Evolutionary conservation across 2,329 filamentous ascomycete genomes (phyloP).

Genomic region (Parastagonospora avenae): DNA sequence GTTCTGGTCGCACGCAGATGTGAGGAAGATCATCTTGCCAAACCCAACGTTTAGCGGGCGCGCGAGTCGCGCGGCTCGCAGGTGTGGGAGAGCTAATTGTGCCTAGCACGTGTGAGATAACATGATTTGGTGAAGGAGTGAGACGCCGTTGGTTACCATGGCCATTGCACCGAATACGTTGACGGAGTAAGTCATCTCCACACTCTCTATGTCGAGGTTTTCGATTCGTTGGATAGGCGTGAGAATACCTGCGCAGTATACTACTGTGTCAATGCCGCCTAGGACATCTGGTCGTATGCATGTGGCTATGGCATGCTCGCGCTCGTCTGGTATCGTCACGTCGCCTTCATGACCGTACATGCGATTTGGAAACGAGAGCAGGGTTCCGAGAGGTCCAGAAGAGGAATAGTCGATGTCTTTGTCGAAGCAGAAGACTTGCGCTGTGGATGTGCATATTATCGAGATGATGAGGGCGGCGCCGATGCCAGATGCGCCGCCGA

Average conservation of each 20-base stretch:
- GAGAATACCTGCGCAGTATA: constrained; percentile 31
- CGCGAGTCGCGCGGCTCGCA: constrained; percentile 16
- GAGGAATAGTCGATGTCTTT: constrained; percentile 14
- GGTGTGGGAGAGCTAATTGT: constrained; percentile 24
- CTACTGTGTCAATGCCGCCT: constrained; percentile 28
- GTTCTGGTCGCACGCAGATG: constrained; percentile 25
- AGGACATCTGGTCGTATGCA: constrained; percentile 14
- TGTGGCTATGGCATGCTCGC: constrained; percentile 13
- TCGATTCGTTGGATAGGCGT: constrained; percentile 27
- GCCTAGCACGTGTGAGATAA: constrained; percentile 8
- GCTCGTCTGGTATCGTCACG: constrained; percentile 7
- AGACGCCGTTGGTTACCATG: constrained; percentile 18
- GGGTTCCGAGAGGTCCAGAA: not conserved
- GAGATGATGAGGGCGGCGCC: constrained; percentile 8
- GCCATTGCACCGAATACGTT: constrained; percentile 33
- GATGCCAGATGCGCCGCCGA: constrained; percentile 31
- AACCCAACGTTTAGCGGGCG: constrained; percentile 22
- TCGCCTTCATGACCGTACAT: constrained; percentile 13
- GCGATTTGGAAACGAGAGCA: constrained; percentile 1
- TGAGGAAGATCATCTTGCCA: constrained; percentile 26
- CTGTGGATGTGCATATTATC: not conserved
- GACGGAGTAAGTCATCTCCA: constrained; percentile 25
- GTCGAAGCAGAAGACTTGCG: constrained; percentile 13
- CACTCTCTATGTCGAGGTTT: constrained; percentile 20
- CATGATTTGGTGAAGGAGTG: not conserved